Evolutionary conservation across 2,329 filamentous ascomycete species (phyloP), one percentile per base, ranked within the genome.

Genomic region (Karstenula rhodostoma): DNA sequence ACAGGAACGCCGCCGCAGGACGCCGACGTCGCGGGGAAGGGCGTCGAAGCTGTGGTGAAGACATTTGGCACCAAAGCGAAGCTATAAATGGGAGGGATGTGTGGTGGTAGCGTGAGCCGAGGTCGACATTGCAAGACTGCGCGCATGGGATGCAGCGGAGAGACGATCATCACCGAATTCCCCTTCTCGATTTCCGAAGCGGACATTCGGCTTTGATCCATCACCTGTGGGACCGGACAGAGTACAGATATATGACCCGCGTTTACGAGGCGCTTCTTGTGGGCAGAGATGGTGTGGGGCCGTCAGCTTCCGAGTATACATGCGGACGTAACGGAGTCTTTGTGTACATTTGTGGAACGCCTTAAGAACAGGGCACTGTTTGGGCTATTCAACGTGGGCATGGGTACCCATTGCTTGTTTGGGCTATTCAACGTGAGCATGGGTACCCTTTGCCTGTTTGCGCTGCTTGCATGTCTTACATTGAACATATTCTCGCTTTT

Each of bases 1-100:
- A 86, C 84, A 12, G 85, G 85, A 23, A 84, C 82, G 55, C 84
- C 84, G 51, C 77, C 77, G 56, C 83, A 87, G 71, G 85, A 87
- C 74, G 79, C 82, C 57, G 81, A 85, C 69, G 82, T 85, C 66
- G 83, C 84, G 53, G 77, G 75, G 67, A 82, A 79, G 4, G 85
- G 84, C 1, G 81, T 85, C 17, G 82, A 84, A 62, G 85, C 83
- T 32, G 78, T 79, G 17, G 72, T 75, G 60, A 79, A 78, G 72
- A 68, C 59, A 19, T 72, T 76, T 51, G 60, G 55, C 19, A 25
- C 71, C 4, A 80, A 76, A 68, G 70, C 80, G 23, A 82, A 81
- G 69, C 60, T 82, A 52, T 82, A 62, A 72, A 63, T 29, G 44
- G 12, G 48, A 35, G 2, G 19, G 32, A 32, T 51, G 32, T 51